Evolutionary conservation across 2,329 filamentous ascomycete species (phyloP).

Genomic region (Arthrinium phaeospermum): DNA sequence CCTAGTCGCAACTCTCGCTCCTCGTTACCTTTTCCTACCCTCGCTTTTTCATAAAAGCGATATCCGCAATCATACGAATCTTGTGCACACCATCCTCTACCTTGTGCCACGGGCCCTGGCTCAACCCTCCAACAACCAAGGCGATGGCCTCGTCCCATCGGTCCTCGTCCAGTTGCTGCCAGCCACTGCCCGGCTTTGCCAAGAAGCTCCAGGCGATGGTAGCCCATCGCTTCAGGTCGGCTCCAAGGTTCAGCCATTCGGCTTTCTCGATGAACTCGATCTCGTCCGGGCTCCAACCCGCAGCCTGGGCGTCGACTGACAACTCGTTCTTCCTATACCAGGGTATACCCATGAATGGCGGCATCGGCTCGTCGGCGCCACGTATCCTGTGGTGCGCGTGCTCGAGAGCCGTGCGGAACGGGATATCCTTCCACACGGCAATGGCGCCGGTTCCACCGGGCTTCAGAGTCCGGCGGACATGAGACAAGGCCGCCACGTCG

Average conservation of each 20-base stretch:
- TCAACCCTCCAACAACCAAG: not conserved
- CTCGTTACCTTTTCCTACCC: too few species aligned
- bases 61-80: slow-evolving; percentile 20
- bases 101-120: slow-evolving; percentile 15
- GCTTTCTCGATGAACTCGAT: slow-evolving; percentile 21
- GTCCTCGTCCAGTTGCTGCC: slow-evolving; percentile 23
- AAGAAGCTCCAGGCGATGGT: slow-evolving; percentile 25
- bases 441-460: slow-evolving; percentile 22
- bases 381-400: slow-evolving; percentile 24
- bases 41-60: slow-evolving; percentile 20
- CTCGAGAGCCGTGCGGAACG: slow-evolving; percentile 24
- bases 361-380: slow-evolving; percentile 24
- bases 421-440: slow-evolving; percentile 25
- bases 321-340: not conserved
- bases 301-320: not conserved
- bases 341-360: slow-evolving; percentile 22
- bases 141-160: slow-evolving; percentile 23
- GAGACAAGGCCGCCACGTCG: slow-evolving; percentile 21
- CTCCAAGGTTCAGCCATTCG: slow-evolving; percentile 22
- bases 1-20: too few species aligned
- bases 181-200: slow-evolving; percentile 23
- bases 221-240: slow-evolving; percentile 24
- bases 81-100: slow-evolving; percentile 22
- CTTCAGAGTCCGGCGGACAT: slow-evolving; percentile 25
- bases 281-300: slow-evolving; percentile 7